Evolutionary conservation across 257 asterid genomes (phyloP).

Genomic region (Buddleja alternifolia): DNA sequence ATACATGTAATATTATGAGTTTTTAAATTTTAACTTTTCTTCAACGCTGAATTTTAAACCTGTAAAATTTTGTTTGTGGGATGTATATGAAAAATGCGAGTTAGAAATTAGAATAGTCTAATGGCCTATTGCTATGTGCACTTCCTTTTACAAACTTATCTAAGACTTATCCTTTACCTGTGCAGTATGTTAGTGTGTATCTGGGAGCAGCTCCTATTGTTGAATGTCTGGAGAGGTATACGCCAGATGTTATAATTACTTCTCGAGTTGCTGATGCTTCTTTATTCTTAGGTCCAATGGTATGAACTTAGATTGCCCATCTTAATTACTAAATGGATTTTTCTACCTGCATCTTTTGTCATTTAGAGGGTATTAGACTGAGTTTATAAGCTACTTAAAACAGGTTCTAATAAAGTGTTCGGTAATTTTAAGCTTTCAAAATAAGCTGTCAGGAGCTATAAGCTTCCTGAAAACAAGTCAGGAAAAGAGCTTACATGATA

Average conservation of each 20-base stretch:
- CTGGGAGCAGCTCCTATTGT: conserved; percentile 97
- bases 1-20: conserved; percentile 23
- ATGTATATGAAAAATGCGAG: conserved; percentile 17
- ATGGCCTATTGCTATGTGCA: not conserved
- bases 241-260: conserved; percentile 83
- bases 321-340: conserved; percentile 7
- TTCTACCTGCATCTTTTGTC: conserved; percentile 17
- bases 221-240: conserved; percentile 77
- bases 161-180: not conserved
- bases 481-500: no score
- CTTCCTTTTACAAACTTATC: conserved; percentile 11
- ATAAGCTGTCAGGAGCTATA: no score
- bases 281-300: conserved; percentile 94
- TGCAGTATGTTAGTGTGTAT: conserved; percentile 88
- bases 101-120: conserved; percentile 11
- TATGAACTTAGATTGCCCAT: conserved; percentile 33
- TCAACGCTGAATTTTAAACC: not conserved
- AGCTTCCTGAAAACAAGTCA: no score
- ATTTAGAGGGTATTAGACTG: no score
- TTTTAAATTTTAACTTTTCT: not conserved
- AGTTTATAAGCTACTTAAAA: no score
- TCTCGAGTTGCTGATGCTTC: conserved; percentile 99
- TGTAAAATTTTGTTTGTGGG: conserved; percentile 1
- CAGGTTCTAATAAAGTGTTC: no score
- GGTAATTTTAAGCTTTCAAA: no score